Base-by-base conservation (phyloP, 345 rosid species). In the Chamaenerion angustifolium region DNA sequence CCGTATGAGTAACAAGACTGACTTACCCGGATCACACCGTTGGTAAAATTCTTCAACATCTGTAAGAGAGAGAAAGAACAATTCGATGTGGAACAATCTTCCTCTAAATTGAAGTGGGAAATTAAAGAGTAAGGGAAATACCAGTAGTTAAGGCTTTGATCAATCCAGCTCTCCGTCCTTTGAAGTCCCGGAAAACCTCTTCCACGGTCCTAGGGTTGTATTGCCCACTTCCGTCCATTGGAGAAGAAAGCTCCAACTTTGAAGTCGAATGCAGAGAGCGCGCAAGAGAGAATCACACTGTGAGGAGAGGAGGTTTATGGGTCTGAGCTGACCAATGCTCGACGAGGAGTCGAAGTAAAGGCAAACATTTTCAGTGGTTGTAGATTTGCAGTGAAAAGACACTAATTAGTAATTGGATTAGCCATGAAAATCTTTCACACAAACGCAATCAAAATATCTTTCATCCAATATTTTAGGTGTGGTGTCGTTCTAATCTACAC, bases 11-110 rank as follows among this genome's bases (percentile, higher is more conserved):
- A 21, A 21, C 2, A 21, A 21, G 25, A 21, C 25, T 4, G 25
- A 21, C 88, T 68, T 67, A 86, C 95, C 93, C 63, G 95, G 95
- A 63, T 83, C 82, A 50, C 90, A 80, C 73, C 80, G 86, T 52
- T 73, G 80, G 55, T 63, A 78, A 53, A 86, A 86, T 9, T 72
- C 81, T 48, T 63, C 66, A 23, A 68, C 93, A 68, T 86, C 95
- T 86, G 86, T 68, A 59, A 64, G 23, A 47, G 13, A 45, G 7
- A 41, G 10, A 62, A 59, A 2, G 15, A 52, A 53, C 11, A 17
- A 16, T 19, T 11, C 18, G 25, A 21, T 21, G 25, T 4, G 25
- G 25, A 21, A 1, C 25, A n/a, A 21, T 21, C 25, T 1, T 21
- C 25, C 25, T 21, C 25, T 2, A 21, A 21, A 21, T 21, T 21